phyloP scores from a whole-genome alignment of 768 basidiomycete species.

The Leccinum sublutescens region DNA sequence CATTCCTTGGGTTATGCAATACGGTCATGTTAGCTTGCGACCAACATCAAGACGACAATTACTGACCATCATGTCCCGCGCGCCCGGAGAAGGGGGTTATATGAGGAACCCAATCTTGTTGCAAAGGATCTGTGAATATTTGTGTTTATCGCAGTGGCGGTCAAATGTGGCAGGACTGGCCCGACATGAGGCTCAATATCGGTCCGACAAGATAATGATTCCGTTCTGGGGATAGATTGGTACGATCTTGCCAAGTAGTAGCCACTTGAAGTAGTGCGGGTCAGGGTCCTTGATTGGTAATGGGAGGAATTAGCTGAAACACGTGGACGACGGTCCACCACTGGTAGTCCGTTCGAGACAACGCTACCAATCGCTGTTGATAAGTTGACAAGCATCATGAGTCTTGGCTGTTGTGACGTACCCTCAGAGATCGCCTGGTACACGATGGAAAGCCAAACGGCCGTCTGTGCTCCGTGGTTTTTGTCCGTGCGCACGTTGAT shows the following conservation, averaged over 20 bases:
- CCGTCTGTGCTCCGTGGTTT: conserved; percentile 85
- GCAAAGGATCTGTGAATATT: background rate
- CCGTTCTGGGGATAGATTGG: background rate
- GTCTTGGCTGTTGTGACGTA: background rate
- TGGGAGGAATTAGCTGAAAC: background rate
- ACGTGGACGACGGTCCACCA: background rate
- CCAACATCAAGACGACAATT: background rate
- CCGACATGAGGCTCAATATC: background rate
- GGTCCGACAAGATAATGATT: background rate
- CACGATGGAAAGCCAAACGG: conserved; percentile 68
- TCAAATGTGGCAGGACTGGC: background rate
- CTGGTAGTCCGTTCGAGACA: no score
- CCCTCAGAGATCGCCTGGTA: conserved; percentile 83
- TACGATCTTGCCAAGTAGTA: background rate
- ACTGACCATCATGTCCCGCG: background rate
- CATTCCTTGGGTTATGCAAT: background rate
- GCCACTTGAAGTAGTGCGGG: background rate
- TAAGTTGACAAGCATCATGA: conserved; percentile 54
- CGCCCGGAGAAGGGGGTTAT: background rate
- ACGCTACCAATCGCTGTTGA: background rate
- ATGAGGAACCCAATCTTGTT: background rate
- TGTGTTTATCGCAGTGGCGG: background rate
- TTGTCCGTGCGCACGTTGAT: conserved; percentile 64
- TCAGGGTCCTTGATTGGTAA: background rate
- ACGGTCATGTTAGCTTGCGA: background rate